Percentiles rank a stretch among this genome's conserved stretches.
Conservation (phyloP, 192 early-diverging fungal species). For the Chytriomyces sp. region DNA sequence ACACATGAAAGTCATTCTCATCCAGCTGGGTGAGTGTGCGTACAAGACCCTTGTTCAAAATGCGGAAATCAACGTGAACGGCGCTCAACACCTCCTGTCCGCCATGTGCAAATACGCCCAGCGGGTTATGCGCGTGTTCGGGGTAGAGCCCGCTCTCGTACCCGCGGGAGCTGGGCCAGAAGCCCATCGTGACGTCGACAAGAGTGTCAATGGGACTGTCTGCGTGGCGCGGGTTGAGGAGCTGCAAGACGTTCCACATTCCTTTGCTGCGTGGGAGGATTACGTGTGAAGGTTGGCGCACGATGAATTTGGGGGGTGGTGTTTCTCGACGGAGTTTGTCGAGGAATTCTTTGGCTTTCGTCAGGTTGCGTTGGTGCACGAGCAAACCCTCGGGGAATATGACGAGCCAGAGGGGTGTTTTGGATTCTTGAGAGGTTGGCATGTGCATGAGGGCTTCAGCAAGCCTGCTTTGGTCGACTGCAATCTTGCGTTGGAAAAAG, state of each 20-base stretch:
- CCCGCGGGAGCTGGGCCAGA: slow-evolving; percentile 15
- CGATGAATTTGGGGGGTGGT: slow-evolving; percentile 2
- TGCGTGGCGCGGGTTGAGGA: not conserved
- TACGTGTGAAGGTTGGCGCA: not conserved
- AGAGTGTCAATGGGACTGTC: not conserved
- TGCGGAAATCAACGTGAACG: not conserved
- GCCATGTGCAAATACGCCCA: slow-evolving; percentile 13
- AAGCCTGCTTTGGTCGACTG: slow-evolving; percentile 1
- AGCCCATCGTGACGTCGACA: slow-evolving; percentile 19
- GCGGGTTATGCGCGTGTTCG: not conserved
- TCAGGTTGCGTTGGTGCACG: slow-evolving; percentile 5
- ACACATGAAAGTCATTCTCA: slow-evolving; percentile 13
- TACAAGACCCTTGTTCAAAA: not conserved
- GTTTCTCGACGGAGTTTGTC: not conserved
- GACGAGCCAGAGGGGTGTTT: slow-evolving; percentile 5
- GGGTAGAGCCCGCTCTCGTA: slow-evolving; percentile 16
- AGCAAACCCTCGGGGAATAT: slow-evolving; percentile 24
- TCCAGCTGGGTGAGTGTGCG: not conserved
- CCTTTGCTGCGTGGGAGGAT: slow-evolving; percentile 21
- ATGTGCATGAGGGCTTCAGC: not conserved
- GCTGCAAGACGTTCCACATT: not conserved
- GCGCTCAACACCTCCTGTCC: not conserved
- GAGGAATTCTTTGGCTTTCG: not conserved
- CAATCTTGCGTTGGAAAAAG: slow-evolving; percentile 6
- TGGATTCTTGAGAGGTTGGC: not conserved